Base-by-base conservation (phyloP, 2,329 filamentous ascomycete genomes). In the Eutypella sp. region DNA sequence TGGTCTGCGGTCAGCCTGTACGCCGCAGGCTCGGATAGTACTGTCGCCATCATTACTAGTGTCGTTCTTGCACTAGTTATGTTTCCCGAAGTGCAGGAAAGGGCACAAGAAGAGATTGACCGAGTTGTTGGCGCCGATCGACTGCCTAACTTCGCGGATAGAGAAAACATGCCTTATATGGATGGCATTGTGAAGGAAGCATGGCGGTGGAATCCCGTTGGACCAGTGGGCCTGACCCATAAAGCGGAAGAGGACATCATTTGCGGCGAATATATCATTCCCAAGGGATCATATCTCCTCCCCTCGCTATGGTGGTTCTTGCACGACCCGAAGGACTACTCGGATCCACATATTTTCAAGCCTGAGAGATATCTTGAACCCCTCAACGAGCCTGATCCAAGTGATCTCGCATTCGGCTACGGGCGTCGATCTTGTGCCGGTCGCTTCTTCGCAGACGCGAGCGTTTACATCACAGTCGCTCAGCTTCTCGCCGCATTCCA, bases 171-270 rank as follows among this genome's bases (percentile, higher is more conserved):
- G 23, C 60, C 53, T 4, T 75, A 73, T 45, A 59, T 78, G 23
- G 66, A 73, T 42, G 61, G 62, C 38, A 61, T 76, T n/a, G 57
- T 78, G 9, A 64, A 74, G 43, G 75, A 78, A 49, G 67, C 67
- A 8, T 60, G 67, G 31, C 65, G 74, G 19, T 73, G 67, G 65
- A 47, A 20, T 47, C 53, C 37, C 22, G 34, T 25, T 16, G 25
- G 16, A 2, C 4, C 20, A n/a, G 3, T 33, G 3, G 20, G 43
- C 19, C 23, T 45, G 8, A 19, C 43, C 7, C 43, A 40, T 16
- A 18, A 24, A 10, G 37, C 38, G 15, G 23, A 23, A 15, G 20
- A 7, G 25, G 13, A 29, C 25, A 29, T 29, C 7, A 29, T 13
- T 29, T 29, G 25, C 7, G 7, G 25, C 13, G 25, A 13, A 29